Evolutionary conservation across 164 flowering plant species (phyloP).

Genomic region (Stephania japonica): DNA sequence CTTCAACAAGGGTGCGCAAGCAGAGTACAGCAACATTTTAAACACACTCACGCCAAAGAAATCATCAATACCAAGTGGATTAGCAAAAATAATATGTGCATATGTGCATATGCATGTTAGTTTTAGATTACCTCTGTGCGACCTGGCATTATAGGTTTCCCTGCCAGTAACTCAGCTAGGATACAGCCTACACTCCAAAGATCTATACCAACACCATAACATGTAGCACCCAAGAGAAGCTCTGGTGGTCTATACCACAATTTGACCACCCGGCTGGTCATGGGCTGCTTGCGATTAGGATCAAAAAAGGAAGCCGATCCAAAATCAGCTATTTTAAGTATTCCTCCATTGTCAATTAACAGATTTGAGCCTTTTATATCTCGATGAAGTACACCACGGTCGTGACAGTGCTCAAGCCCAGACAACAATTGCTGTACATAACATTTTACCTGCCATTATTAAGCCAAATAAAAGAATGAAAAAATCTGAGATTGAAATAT

Average conservation of each 20-base stretch:
- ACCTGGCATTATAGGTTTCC: constrained; percentile 92
- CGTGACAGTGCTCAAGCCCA: constrained; percentile 47
- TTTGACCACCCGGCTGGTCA: constrained; percentile 65
- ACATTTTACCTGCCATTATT: constrained; percentile 34
- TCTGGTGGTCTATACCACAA: constrained; percentile 46
- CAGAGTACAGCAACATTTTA: neutral
- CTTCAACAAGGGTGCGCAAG: neutral
- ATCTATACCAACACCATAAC: constrained; percentile 82
- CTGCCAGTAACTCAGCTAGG: constrained; percentile 76
- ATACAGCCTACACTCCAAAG: constrained; percentile 97
- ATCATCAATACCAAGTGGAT: neutral
- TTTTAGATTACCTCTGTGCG: constrained; percentile 63
- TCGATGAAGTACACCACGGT: constrained; percentile 46
- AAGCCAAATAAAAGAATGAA: no score
- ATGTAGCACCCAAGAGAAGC: constrained; percentile 85
- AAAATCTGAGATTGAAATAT: neutral
- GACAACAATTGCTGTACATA: constrained; percentile 41
- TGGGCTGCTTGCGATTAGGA: constrained; percentile 58
- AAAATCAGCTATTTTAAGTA: constrained; percentile 77
- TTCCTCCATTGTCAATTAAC: constrained; percentile 66
- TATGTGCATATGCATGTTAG: no score
- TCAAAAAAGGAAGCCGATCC: constrained; percentile 40
- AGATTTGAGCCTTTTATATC: constrained; percentile 93
- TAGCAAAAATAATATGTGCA: neutral
- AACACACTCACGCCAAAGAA: no score